Evolutionary conservation across 2,329 filamentous ascomycete genomes (phyloP).

Genomic region (Xylogone sp.): DNA sequence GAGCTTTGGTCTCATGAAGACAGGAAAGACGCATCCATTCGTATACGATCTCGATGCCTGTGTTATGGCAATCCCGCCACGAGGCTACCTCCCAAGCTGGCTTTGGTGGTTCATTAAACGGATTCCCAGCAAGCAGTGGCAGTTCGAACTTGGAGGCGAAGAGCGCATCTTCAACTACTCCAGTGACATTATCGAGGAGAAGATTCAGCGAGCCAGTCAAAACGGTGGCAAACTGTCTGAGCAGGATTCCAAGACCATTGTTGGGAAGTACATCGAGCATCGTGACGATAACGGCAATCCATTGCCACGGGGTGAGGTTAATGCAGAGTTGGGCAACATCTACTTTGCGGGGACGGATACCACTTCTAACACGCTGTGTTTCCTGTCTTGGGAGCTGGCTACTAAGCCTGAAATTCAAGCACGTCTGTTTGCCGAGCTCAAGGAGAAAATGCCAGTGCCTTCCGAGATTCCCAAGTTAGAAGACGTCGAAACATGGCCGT

Average conservation of each 20-base stretch:
- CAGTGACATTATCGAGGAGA: constrained; percentile 1
- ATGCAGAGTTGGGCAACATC: background rate
- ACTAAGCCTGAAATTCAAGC: constrained; percentile 1
- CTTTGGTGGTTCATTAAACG: background rate
- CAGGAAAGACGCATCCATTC: background rate
- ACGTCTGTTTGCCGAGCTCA: background rate
- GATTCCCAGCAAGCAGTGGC: background rate
- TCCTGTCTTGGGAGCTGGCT: constrained; percentile 1
- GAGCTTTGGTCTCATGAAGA: constrained; percentile 2
- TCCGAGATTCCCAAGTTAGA: background rate
- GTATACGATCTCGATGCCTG: constrained; percentile 4
- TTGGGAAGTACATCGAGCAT: background rate
- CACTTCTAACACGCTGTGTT: background rate
- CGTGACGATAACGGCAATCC: background rate
- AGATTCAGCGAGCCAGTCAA: background rate
- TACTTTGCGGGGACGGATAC: background rate
- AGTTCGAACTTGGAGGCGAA: background rate
- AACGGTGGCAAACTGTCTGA: background rate
- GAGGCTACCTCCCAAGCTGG: background rate
- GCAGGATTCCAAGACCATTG: background rate
- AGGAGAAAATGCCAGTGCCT: background rate
- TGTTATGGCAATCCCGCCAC: background rate
- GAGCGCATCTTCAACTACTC: background rate
- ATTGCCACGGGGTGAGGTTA: background rate
- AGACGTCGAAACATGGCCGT: background rate